Base-by-base conservation (phyloP, 2,329 filamentous ascomycete genomes). In the Didymella glomerata region DNA sequence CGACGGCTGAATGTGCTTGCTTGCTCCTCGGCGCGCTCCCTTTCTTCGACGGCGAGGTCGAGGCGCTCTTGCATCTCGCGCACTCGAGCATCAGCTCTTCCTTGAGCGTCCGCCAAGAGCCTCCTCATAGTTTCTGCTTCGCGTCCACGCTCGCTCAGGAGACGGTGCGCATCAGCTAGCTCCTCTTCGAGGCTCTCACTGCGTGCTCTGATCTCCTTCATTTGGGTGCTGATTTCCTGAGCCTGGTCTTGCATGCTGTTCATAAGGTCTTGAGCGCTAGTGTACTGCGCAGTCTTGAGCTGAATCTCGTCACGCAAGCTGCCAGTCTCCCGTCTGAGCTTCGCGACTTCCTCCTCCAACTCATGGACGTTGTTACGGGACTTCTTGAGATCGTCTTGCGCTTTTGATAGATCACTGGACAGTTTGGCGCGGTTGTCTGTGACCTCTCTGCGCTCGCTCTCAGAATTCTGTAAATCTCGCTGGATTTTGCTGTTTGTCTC, bases 101-200 rank as follows among this genome's bases (percentile, higher is more conserved):
- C 87, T 75, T 98, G 92, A 9, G 93, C 91, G 65, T 98, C 94
- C 16, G 89, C 89, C 13, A 99, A 82, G 60, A 98, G 84, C 48
- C 93, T 85, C 32, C 95, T 88, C 93, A 99, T 98, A 0, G 92
- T 97, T 80, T 98, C 94, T 25, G 88, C 91, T 78, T 99, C 95
- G 42, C 95, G 87, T 4, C 92, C 94, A 25, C 95, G 88, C 77
- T 99, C 95, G 51, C 86, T 88, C 2, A 99, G 84, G 61, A 97
- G 85, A 57, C 92, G 87, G 74, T 96, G 93, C 3, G 93, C 90
- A 77, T 99, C 95, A 1, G 88, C 87, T 1, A 98, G 83, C 76
- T 99, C 95, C 78, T 99, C 95, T 71, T 97, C 94, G 0, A 98
- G 81, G 57, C 89, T 91, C 71, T 97, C 93, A 38, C 89, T 90